These are phyloP conservation scores for Aspergillus nidulans DNA, from an alignment of 495 filamentous ascomycete genomes.

Conservation along the genomic window DNA sequence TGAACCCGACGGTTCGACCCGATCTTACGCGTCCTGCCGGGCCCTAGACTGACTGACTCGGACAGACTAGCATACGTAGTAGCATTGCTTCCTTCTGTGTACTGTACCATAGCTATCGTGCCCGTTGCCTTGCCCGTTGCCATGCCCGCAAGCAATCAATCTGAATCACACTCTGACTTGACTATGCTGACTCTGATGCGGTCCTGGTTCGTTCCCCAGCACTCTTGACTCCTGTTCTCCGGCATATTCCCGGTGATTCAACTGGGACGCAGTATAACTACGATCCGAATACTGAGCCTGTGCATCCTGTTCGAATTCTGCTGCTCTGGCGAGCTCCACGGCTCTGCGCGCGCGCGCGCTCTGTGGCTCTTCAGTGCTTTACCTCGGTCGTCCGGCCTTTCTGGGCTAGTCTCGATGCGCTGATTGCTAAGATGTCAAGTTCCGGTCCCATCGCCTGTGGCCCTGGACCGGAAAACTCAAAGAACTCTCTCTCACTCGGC, in stretches of 20 bases:
- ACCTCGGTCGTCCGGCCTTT: neutral
- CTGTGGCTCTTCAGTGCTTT: too few relatives aligned
- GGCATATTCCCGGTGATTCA: too few relatives aligned
- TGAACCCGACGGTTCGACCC: conserved; percentile 12
- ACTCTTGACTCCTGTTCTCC: too few relatives aligned
- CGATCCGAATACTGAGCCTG: neutral
- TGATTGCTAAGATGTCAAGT: neutral
- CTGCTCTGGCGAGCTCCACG: neutral
- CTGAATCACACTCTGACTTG: neutral
- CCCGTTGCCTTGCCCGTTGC: neutral
- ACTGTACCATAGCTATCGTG: neutral
- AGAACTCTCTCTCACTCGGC: too few relatives aligned
- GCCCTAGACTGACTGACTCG: neutral
- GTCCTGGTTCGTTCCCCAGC: neutral
- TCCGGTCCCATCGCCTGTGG: too few relatives aligned
- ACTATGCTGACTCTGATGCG: too few relatives aligned
- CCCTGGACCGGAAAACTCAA: neutral
- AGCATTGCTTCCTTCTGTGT: neutral
- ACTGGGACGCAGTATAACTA: neutral
- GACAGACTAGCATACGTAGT: neutral
- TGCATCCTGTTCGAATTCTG: neutral
- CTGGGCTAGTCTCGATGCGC: neutral
- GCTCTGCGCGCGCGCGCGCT: too few relatives aligned
- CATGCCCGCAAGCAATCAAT: neutral
- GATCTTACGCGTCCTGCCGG: conserved; percentile 30